Conservation (phyloP, 345 rosid genomes). For the Eucalyptus sp. region DNA sequence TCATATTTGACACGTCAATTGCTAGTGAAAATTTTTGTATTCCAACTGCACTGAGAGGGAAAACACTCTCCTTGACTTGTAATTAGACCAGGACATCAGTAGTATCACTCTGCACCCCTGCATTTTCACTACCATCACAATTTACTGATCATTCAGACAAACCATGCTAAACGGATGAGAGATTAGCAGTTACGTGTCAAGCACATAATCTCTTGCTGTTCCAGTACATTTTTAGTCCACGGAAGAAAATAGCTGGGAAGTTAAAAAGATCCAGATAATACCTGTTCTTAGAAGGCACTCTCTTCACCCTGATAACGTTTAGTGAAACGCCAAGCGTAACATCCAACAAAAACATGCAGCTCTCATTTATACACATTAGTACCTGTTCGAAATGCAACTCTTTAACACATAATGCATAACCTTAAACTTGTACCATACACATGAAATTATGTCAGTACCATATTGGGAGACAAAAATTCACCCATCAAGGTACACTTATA, state of each 20-base stretch:
- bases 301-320: constrained; percentile 35
- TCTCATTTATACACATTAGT: constrained; percentile 26
- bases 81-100: neutral
- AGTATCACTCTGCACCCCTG: neutral
- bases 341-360: constrained; percentile 42
- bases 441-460: neutral
- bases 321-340: constrained; percentile 46
- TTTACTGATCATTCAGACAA: neutral
- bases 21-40: neutral
- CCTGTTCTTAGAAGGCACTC: constrained; percentile 26
- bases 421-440: neutral
- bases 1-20: neutral
- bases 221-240: neutral
- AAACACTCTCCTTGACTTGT: neutral
- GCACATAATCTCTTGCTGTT: neutral
- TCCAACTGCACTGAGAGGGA: neutral
- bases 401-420: neutral
- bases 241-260: neutral
- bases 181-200: neutral
- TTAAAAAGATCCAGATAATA: constrained; percentile 1
- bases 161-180: neutral
- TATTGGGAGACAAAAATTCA: neutral
- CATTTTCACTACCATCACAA: neutral
- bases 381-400: constrained; percentile 11
- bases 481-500: neutral